These are phyloP conservation scores for Scheffersomyces illinoinensis DNA, from an alignment of 1,139 yeast genomes.

Conservation along the genomic window DNA sequence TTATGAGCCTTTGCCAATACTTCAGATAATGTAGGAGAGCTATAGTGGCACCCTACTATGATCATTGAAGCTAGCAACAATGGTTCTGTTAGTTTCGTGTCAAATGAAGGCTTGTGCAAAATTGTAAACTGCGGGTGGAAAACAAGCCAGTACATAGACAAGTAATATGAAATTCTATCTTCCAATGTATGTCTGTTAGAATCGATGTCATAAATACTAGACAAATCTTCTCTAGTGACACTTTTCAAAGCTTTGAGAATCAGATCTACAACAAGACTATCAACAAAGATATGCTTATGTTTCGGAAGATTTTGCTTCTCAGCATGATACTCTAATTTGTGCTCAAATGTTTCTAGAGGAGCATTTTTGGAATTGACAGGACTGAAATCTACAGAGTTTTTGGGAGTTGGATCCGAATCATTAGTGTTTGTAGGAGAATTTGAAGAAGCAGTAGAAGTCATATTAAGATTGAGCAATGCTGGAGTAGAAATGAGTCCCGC, in stretches of 20 bases:
- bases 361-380: constrained; percentile 12
- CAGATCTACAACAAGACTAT: constrained; percentile 20
- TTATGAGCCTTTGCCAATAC: constrained; percentile 10
- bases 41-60: constrained; percentile 51
- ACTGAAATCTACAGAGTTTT: constrained; percentile 16
- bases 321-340: constrained; percentile 17
- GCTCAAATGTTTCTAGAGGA: constrained; percentile 11
- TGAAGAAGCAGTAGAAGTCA: constrained; percentile 26
- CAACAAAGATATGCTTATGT: constrained; percentile 32
- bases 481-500: neutral
- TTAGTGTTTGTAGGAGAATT: constrained; percentile 39
- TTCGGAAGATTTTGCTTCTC: constrained; percentile 22
- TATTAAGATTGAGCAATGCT: constrained; percentile 9
- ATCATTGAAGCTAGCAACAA: constrained; percentile 57
- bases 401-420: constrained; percentile 32
- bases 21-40: constrained; percentile 14
- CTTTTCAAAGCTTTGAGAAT: constrained; percentile 19
- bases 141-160: constrained; percentile 51
- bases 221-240: constrained; percentile 19
- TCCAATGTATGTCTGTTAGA: constrained; percentile 19
- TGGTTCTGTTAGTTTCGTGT: constrained; percentile 52
- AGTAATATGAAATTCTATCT: constrained; percentile 27
- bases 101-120: constrained; percentile 64
- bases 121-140: constrained; percentile 66
- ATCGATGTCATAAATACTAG: constrained; percentile 20